These are phyloP conservation scores for Picea glauca DNA, from an alignment of 75 land plant species.

Conservation along the genomic window DNA sequence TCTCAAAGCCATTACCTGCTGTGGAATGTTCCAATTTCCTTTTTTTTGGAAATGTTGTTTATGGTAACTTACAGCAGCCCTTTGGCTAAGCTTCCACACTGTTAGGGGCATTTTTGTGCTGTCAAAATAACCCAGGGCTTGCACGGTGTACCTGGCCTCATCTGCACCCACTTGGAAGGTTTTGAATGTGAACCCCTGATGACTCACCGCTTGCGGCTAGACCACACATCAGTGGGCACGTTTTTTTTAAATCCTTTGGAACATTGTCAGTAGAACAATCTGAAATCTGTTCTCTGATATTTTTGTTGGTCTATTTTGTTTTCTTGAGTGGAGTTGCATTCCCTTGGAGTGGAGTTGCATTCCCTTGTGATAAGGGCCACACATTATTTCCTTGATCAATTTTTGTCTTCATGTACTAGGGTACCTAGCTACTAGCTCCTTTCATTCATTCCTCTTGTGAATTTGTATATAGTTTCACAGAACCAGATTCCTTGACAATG, in stretches of 20 bases:
- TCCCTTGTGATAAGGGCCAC: slow-evolving; percentile 4
- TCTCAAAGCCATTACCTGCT: no score
- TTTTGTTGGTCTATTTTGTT: neutral
- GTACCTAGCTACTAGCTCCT: neutral
- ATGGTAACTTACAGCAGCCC: no score
- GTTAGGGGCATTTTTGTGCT: no score
- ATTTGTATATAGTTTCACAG: neutral
- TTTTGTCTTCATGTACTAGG: neutral
- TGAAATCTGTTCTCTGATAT: neutral
- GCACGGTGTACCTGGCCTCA: no score
- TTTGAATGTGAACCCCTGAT: no score
- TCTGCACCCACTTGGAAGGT: no score
- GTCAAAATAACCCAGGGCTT: no score
- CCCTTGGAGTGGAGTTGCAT: neutral
- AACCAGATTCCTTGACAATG: neutral
- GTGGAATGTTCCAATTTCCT: neutral
- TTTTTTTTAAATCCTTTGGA: neutral
- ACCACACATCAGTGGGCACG: no score
- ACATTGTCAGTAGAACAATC: neutral
- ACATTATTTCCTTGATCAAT: neutral
- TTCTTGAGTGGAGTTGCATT: neutral
- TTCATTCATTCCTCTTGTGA: neutral
- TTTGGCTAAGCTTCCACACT: no score
- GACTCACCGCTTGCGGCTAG: no score
- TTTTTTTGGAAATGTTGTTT: no score